Conservation (phyloP, 2,329 filamentous ascomycete genomes). For the Epichloe elymi region DNA sequence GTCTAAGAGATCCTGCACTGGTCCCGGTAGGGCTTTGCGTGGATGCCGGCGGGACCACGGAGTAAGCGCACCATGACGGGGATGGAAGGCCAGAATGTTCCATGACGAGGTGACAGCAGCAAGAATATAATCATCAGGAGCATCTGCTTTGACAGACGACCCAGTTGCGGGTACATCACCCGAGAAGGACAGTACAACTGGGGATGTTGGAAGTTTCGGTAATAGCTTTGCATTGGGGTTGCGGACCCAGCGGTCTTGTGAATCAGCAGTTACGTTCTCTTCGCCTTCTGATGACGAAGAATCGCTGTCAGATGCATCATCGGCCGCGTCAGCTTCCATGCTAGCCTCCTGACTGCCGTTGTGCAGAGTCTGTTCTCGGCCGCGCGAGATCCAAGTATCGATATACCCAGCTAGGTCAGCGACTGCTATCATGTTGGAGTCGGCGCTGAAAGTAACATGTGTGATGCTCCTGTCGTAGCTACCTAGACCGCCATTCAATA, state of each 20-base stretch:
- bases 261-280: constrained; percentile 29
- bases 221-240: constrained; percentile 59
- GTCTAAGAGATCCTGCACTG: constrained; percentile 64
- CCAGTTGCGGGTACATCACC: constrained; percentile 27
- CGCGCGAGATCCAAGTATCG: constrained; percentile 69
- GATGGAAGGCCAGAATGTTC: constrained; percentile 66
- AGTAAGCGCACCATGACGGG: constrained; percentile 61
- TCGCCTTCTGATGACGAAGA: constrained; percentile 25
- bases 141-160: constrained; percentile 14
- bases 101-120: constrained; percentile 41
- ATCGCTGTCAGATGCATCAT: constrained; percentile 25
- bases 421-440: constrained; percentile 65
- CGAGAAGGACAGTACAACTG: constrained; percentile 57
- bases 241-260: constrained; percentile 52
- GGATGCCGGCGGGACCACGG: constrained; percentile 81
- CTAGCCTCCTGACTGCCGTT: constrained; percentile 19
- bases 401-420: constrained; percentile 75
- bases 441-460: constrained; percentile 63
- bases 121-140: constrained; percentile 34
- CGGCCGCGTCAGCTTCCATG: constrained; percentile 19
- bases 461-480: constrained; percentile 65
- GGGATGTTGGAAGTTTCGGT: constrained; percentile 51
- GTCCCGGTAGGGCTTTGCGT: constrained; percentile 56
- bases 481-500: constrained; percentile 53
- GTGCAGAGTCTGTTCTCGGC: constrained; percentile 16